Conservation (phyloP, 1,139 yeast genomes). For the Sugiyamaella xylanicola region DNA sequence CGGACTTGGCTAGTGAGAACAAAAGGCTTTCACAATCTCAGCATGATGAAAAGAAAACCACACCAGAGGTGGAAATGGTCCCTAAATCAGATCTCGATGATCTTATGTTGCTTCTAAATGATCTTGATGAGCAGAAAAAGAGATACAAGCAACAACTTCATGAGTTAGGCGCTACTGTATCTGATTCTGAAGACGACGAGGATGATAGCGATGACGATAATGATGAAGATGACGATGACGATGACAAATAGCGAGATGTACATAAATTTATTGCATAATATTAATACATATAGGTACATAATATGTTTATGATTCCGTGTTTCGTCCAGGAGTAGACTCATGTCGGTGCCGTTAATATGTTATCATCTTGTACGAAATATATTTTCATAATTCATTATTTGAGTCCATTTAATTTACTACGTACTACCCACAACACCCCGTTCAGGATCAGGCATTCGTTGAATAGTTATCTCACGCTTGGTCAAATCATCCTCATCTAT, state of each 20-base stretch:
- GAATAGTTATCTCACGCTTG: constrained; percentile 64
- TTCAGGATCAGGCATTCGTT: constrained; percentile 62
- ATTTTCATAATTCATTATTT: no score
- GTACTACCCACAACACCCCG: constrained; percentile 22
- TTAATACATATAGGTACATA: background rate
- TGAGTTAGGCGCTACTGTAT: constrained; percentile 48
- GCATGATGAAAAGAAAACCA: constrained; percentile 15
- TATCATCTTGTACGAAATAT: no score
- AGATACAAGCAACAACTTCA: constrained; percentile 58
- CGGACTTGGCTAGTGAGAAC: no score
- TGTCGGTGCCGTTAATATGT: no score
- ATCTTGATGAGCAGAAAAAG: constrained; percentile 67
- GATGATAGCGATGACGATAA: constrained; percentile 55
- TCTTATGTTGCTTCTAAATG: constrained; percentile 70
- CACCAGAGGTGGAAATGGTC: constrained; percentile 42
- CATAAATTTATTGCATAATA: constrained; percentile 3
- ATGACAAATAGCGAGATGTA: constrained; percentile 8
- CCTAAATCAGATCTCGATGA: constrained; percentile 73
- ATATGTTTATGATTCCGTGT: constrained; percentile 1
- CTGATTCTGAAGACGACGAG: constrained; percentile 54
- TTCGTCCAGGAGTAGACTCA: no score
- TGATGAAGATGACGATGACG: constrained; percentile 42
- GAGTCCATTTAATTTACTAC: no score
- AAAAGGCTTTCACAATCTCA: no score
- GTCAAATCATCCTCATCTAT: constrained; percentile 63